Evolutionary conservation across 805 yeast species (phyloP).

Genomic region (Yarrowia porcina): DNA sequence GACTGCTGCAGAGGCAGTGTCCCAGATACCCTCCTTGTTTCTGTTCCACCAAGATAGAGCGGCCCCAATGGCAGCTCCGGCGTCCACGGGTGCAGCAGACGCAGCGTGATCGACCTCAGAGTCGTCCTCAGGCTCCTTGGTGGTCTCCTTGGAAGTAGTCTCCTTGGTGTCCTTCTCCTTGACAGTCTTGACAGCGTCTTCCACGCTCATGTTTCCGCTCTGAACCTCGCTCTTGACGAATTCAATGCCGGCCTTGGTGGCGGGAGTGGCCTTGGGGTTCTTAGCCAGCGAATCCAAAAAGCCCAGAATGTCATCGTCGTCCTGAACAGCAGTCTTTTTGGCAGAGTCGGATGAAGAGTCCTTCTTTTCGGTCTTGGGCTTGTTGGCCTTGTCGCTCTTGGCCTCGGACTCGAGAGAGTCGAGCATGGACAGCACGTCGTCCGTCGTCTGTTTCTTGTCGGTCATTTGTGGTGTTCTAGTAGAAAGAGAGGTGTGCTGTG

Average conservation of each 20-base stretch:
- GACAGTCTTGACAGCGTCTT: conserved; percentile 8
- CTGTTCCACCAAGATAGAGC: conserved; percentile 41
- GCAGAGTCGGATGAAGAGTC: conserved; percentile 26
- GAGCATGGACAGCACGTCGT: conserved; percentile 43
- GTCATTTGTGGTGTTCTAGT: neutral
- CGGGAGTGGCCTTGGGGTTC: conserved; percentile 27
- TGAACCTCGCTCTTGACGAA: conserved; percentile 17
- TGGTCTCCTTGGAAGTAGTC: neutral
- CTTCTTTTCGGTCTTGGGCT: conserved; percentile 29
- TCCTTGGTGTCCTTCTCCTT: conserved; percentile 11
- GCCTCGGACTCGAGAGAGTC: conserved; percentile 39
- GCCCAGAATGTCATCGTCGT: conserved; percentile 44
- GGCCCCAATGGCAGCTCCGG: conserved; percentile 36
- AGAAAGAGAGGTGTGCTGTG: neutral
- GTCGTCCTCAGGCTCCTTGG: neutral
- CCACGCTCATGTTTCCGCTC: conserved; percentile 15
- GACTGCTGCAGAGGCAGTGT: conserved; percentile 42
- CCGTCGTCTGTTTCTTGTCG: conserved; percentile 31
- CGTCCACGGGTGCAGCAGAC: neutral
- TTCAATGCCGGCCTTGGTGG: conserved; percentile 12
- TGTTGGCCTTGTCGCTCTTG: conserved; percentile 28
- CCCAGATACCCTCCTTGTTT: conserved; percentile 43
- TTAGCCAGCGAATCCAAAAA: conserved; percentile 43
- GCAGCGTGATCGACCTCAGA: neutral
- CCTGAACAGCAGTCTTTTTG: neutral